phyloP scores from a whole-genome alignment of 345 rosid species.

The Eutrema yunnanense region DNA sequence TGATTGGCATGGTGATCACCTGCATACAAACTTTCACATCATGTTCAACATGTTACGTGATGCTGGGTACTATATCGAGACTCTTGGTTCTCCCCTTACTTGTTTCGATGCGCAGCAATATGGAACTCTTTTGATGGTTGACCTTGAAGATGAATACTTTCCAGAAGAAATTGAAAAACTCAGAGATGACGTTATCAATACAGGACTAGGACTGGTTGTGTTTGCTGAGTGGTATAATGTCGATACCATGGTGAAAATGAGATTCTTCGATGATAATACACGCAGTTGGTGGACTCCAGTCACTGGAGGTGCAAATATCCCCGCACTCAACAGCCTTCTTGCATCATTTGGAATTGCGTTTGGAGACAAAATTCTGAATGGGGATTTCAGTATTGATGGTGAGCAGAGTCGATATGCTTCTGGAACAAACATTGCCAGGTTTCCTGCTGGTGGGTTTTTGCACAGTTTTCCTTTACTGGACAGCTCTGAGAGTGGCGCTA shows the following conservation, averaged over 20 bases:
- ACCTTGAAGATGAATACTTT: slow-evolving; percentile 94
- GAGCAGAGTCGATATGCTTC: slow-evolving; percentile 99
- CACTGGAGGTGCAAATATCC: slow-evolving; percentile 97
- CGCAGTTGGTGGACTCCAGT: slow-evolving; percentile 99
- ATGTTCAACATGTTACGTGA: slow-evolving; percentile 94
- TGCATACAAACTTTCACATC: slow-evolving; percentile 90
- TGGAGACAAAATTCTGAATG: slow-evolving; percentile 92
- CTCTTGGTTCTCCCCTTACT: slow-evolving; percentile 94
- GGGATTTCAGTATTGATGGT: slow-evolving; percentile 84
- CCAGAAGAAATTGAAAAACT: slow-evolving; percentile 88
- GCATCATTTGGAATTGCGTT: slow-evolving; percentile 97
- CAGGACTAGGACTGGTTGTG: slow-evolving; percentile 81
- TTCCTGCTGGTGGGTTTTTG: slow-evolving; percentile 80
- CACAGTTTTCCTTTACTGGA: slow-evolving; percentile 89
- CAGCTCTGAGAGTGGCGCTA: slow-evolving; percentile 97
- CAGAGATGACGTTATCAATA: slow-evolving; percentile 66
- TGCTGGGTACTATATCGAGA: slow-evolving; percentile 89
- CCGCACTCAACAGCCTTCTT: slow-evolving; percentile 87
- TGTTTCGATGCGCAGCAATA: slow-evolving; percentile 91
- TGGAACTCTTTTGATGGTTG: slow-evolving; percentile 93
- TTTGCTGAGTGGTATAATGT: slow-evolving; percentile 98
- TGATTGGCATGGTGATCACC: slow-evolving; percentile 99
- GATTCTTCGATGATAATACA: slow-evolving; percentile 96
- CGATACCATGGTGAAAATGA: slow-evolving; percentile 97
- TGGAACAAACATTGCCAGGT: slow-evolving; percentile 89